These are phyloP conservation scores for Escovopsis sp. DNA, from an alignment of 2,329 filamentous ascomycete genomes.

Conservation along the genomic window DNA sequence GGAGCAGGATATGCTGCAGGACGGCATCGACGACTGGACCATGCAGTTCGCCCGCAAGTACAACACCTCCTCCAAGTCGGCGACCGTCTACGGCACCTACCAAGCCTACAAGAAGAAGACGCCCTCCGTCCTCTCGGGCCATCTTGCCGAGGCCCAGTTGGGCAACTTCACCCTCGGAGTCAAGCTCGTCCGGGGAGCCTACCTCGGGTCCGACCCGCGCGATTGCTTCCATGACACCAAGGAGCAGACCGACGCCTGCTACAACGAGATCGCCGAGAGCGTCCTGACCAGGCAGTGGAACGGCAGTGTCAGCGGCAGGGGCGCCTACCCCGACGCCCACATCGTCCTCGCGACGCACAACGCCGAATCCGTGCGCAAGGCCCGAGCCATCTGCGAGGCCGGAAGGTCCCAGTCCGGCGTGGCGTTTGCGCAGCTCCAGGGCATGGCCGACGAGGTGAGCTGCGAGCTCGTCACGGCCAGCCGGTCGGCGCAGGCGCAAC, in stretches of 20 bases:
- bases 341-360: slow-evolving; percentile 79
- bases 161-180: slow-evolving; percentile 54
- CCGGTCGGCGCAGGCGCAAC: slow-evolving; percentile 14
- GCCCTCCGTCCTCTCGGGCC: slow-evolving; percentile 38
- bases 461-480: slow-evolving; percentile 37
- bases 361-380: slow-evolving; percentile 48
- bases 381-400: slow-evolving; percentile 34
- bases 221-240: slow-evolving; percentile 60
- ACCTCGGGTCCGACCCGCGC: slow-evolving; percentile 54
- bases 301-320: slow-evolving; percentile 19
- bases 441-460: slow-evolving; percentile 91
- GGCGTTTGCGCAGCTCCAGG: slow-evolving; percentile 59
- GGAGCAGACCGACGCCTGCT: slow-evolving; percentile 53
- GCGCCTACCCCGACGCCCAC: slow-evolving; percentile 40
- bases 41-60: slow-evolving; percentile 62
- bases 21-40: slow-evolving; percentile 70
- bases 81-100: slow-evolving; percentile 68
- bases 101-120: slow-evolving; percentile 60
- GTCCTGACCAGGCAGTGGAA: slow-evolving; percentile 44
- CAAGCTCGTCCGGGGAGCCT: slow-evolving; percentile 64
- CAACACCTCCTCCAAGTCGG: slow-evolving; percentile 48
- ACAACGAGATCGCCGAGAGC: slow-evolving; percentile 54
- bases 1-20: slow-evolving; percentile 66
- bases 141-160: slow-evolving; percentile 43
- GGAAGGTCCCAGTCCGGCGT: slow-evolving; percentile 25